Conservation (phyloP, 805 yeast genomes). For the Citeromyces nyonsensis region DNA sequence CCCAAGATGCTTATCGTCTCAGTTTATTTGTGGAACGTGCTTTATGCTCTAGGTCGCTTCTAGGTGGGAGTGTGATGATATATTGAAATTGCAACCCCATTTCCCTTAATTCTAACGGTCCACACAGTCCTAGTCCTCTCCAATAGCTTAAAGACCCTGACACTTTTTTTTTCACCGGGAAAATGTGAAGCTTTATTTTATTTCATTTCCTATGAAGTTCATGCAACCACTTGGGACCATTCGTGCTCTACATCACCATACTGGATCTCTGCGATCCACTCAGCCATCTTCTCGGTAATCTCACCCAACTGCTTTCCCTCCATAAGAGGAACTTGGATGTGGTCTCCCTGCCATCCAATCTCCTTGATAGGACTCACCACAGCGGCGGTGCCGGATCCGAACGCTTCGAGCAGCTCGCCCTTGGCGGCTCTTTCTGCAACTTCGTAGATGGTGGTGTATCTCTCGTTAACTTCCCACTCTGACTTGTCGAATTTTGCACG, state of each 20-base stretch:
- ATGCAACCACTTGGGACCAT: constrained; percentile 24
- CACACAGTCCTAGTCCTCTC: too few relatives aligned
- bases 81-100: too few relatives aligned
- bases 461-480: constrained; percentile 77
- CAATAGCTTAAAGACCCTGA: too few relatives aligned
- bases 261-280: constrained; percentile 83
- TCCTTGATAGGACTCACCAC: constrained; percentile 86
- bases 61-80: too few relatives aligned
- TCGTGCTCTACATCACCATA: constrained; percentile 69
- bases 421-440: constrained; percentile 60
- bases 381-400: constrained; percentile 97
- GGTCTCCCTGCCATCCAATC: constrained; percentile 66
- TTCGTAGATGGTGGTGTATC: constrained; percentile 71
- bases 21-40: too few relatives aligned
- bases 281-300: constrained; percentile 60
- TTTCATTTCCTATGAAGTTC: too few relatives aligned
- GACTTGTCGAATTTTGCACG: constrained; percentile 57
- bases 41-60: too few relatives aligned
- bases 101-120: too few relatives aligned
- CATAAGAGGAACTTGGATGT: constrained; percentile 64
- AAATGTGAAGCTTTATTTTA: too few relatives aligned
- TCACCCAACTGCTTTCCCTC: constrained; percentile 70
- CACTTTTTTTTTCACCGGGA: too few relatives aligned
- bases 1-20: too few relatives aligned
- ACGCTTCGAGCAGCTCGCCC: constrained; percentile 85